A percentile compares a stretch with the other conserved stretches of the same genome.
Evolutionary conservation across 768 basidiomycete genomes (phyloP).

Genomic region (Amanita phalloides): DNA sequence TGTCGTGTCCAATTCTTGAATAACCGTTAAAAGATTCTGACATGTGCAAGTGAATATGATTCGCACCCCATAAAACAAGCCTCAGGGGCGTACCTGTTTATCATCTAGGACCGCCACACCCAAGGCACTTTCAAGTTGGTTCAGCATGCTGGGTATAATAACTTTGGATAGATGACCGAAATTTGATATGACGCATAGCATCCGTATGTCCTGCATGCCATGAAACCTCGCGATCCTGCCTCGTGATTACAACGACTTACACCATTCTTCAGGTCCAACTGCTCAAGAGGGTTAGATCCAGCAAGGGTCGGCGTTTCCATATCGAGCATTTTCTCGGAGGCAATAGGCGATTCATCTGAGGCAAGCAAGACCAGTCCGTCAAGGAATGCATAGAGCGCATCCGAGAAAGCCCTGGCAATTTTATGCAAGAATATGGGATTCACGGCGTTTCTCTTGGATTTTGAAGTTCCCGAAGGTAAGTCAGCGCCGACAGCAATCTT

Average conservation of each 20-base stretch:
- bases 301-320: slow-evolving; percentile 18
- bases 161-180: slow-evolving; percentile 62
- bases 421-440: slow-evolving; percentile 56
- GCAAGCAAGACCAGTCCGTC: slow-evolving; percentile 80
- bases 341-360: slow-evolving; percentile 51
- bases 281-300: slow-evolving; percentile 40
- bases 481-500: slow-evolving; percentile 76
- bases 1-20: slow-evolving; percentile 77
- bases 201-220: slow-evolving; percentile 59
- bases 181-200: slow-evolving; percentile 85
- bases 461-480: slow-evolving; percentile 34
- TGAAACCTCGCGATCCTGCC: not conserved
- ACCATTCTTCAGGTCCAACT: slow-evolving; percentile 50
- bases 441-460: slow-evolving; percentile 49
- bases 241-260: slow-evolving; percentile 28
- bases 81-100: slow-evolving; percentile 35
- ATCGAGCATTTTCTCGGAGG: slow-evolving; percentile 23
- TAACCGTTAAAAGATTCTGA: slow-evolving; percentile 66
- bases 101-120: slow-evolving; percentile 65
- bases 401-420: slow-evolving; percentile 78
- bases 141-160: slow-evolving; percentile 71
- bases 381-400: slow-evolving; percentile 74
- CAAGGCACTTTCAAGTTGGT: slow-evolving; percentile 69
- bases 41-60: slow-evolving; percentile 5
- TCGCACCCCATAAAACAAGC: not conserved